phyloP scores from a whole-genome alignment of 2,329 filamentous ascomycete genomes.

The Pseudocercospora crystallina region DNA sequence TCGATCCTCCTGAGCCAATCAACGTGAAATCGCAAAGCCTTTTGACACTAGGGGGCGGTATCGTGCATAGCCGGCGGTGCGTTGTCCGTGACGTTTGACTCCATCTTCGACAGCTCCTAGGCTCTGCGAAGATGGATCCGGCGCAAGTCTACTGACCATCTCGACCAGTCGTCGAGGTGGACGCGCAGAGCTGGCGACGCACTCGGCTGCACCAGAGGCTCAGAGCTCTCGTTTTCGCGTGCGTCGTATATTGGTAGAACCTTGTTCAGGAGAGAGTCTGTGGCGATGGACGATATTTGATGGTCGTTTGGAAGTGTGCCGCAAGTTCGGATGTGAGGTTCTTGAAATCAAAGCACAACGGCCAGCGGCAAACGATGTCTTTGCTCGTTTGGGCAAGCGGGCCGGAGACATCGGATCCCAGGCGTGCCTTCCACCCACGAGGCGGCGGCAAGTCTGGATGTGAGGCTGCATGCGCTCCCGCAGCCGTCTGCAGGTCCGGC shows the following conservation, averaged over 20 bases:
- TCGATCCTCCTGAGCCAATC: constrained; percentile 4
- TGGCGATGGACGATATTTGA: too few species aligned
- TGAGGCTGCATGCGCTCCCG: constrained; percentile 1
- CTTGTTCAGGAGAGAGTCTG: neutral
- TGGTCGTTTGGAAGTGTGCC: too few species aligned
- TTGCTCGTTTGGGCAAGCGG: constrained; percentile 8
- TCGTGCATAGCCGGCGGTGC: constrained; percentile 12
- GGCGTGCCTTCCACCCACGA: neutral
- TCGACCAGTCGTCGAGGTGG: neutral
- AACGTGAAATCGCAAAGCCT: constrained; percentile 6
- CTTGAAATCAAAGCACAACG: too few species aligned
- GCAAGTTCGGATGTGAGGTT: too few species aligned
- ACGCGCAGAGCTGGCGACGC: neutral
- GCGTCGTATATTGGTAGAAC: neutral
- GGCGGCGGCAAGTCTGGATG: neutral
- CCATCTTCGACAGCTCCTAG: constrained; percentile 6
- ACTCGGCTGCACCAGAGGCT: neutral
- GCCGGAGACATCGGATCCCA: constrained; percentile 5
- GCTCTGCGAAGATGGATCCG: constrained; percentile 2
- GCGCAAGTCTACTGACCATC: constrained; percentile 1
- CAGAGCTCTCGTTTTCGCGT: neutral
- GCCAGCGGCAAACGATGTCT: too few species aligned
- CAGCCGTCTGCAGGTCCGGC: constrained; percentile 2
- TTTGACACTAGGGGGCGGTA: neutral
- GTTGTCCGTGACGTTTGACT: constrained; percentile 7